Evolutionary conservation across 2,329 filamentous ascomycete species (phyloP).

Genomic region (Bipolaris bicolor): DNA sequence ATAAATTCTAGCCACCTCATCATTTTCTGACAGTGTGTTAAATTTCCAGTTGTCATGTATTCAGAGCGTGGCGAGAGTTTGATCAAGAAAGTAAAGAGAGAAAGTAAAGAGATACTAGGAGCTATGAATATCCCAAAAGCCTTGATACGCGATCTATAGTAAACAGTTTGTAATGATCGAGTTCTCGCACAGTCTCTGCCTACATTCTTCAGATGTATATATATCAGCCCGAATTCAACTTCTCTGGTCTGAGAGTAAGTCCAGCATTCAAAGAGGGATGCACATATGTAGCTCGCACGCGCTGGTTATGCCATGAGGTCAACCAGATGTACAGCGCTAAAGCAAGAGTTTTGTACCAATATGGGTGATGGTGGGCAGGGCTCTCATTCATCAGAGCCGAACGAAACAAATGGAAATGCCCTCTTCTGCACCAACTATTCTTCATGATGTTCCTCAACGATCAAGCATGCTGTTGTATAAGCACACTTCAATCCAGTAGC

Average conservation of each 20-base stretch:
- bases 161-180: background rate
- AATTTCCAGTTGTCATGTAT: constrained; percentile 4
- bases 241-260: background rate
- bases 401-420: too few relatives aligned
- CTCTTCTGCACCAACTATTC: too few relatives aligned
- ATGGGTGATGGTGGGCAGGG: too few relatives aligned
- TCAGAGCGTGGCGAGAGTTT: background rate
- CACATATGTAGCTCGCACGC: constrained; percentile 8
- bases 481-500: too few relatives aligned
- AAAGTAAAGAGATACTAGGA: background rate
- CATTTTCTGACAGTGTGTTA: background rate
- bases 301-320: constrained; percentile 2
- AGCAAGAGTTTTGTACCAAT: too few relatives aligned
- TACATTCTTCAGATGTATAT: background rate
- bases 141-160: background rate
- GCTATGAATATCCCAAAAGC: background rate
- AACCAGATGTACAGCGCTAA: too few relatives aligned
- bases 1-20: too few relatives aligned
- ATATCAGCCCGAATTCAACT: background rate
- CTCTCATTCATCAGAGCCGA: too few relatives aligned
- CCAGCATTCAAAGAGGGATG: constrained; percentile 4
- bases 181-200: background rate
- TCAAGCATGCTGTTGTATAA: too few relatives aligned
- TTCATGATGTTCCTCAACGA: too few relatives aligned
- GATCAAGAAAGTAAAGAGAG: background rate